Evolutionary conservation across 192 early-diverging fungal genomes (phyloP), one percentile per base, ranked within the genome.

Genomic region (Funneliformis mosseae): DNA sequence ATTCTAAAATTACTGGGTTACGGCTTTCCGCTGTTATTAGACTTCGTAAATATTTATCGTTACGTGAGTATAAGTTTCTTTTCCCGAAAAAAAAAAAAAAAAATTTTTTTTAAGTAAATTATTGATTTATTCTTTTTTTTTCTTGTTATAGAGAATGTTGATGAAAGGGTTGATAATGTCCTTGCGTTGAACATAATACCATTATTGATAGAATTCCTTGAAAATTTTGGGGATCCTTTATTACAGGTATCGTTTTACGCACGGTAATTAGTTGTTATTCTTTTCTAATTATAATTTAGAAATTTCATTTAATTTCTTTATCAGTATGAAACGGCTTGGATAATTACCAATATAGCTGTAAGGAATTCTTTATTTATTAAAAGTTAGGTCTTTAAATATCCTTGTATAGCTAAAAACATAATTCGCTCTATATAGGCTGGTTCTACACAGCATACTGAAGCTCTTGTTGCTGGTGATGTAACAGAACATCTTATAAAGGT

Each of bases 291-390:
- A 14, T 23, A 27, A n/a, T 6, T 21, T 7, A 61, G 5, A n/a
- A 61, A 61, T 66, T 64, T n/a, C 18, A 6, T 41, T 10, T 43
- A n/a, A 9, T 43, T 45, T 38, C 4, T 21, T 48, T 27, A 33
- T 48, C 23, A 73, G 71, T 73, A 73, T 28, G 71, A 73, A 55
- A 73, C 71, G 16, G 71, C 71, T 21, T 73, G 71, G 71, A 73
- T 73, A 48, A 73, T 73, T 50, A 73, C 71, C 3, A 73, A 73
- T 73, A 73, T 73, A 28, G 71, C 71, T 27, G 71, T 73, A 73
- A 50, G 71, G 11, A 27, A 28, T 48, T 14, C 25, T 72, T 72
- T 25, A 8, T 72, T 73, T 73, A 28, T 73, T 45, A 12, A 41
- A n/a, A n/a, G n/a, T 16, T 38, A 14, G 50, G 25, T 28, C 9